Conservation (phyloP, 2,329 filamentous ascomycete species). For the Colletotrichum sp. region DNA sequence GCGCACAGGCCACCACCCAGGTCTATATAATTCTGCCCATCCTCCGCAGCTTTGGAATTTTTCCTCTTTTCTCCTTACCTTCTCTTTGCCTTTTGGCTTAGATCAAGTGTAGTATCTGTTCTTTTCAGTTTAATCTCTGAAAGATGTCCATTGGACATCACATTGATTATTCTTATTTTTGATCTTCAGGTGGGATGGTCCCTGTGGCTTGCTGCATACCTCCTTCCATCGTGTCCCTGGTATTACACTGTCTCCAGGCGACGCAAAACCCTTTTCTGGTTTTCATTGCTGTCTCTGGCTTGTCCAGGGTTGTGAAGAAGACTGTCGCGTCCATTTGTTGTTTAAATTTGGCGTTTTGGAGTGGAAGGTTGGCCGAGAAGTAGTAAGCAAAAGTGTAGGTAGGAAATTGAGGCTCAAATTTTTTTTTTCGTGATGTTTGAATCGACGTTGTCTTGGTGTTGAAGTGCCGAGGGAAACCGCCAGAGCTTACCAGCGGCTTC, state of each 20-base stretch:
- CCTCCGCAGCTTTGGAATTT: not conserved
- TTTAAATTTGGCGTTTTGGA: not conserved
- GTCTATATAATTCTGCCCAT: not conserved
- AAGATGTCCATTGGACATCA: not conserved
- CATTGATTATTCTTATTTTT: slow-evolving; percentile 13
- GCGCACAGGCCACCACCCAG: not conserved
- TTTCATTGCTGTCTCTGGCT: slow-evolving; percentile 12
- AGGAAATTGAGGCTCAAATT: not conserved
- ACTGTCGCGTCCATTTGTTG: not conserved
- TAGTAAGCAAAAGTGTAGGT: not conserved
- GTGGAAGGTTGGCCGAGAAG: not conserved
- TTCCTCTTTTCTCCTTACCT: not conserved
- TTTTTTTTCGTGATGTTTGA: not conserved
- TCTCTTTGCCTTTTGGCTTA: slow-evolving; percentile 9
- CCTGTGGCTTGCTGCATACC: slow-evolving; percentile 3
- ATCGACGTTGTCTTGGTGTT: not conserved
- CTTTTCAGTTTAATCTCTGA: slow-evolving; percentile 15
- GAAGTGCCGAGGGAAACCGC: not conserved
- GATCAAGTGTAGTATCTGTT: slow-evolving; percentile 20
- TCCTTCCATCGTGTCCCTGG: slow-evolving; percentile 14
- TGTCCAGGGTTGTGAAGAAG: slow-evolving; percentile 8
- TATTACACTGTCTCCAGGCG: slow-evolving; percentile 16
- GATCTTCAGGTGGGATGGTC: not conserved
- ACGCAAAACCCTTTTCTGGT: not conserved
- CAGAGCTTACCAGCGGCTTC: not conserved